Conservation (phyloP, 768 basidiomycete species). For the Tricholoma furcatifolium region DNA sequence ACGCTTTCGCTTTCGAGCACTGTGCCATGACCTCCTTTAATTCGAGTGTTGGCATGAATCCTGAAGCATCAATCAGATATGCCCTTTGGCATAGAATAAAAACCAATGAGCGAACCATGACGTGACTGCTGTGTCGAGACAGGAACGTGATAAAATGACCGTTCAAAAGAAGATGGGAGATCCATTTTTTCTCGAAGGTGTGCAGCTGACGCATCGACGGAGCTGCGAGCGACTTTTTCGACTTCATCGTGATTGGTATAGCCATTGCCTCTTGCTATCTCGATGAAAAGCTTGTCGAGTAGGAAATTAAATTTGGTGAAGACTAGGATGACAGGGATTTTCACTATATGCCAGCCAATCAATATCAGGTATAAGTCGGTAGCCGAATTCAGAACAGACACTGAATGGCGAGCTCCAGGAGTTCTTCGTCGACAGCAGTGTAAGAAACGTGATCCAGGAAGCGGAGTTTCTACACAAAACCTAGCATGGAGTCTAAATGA, state of each 20-base stretch:
- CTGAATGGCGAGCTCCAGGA: background rate
- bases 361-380: background rate
- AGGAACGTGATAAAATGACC: background rate
- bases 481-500: background rate
- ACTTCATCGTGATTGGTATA: background rate
- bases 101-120: background rate
- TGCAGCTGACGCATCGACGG: background rate
- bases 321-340: background rate
- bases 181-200: background rate
- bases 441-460: background rate
- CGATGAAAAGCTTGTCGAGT: background rate
- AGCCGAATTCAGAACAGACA: background rate
- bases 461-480: constrained; percentile 5
- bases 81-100: background rate
- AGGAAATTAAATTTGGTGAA: too few relatives aligned
- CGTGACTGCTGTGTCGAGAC: background rate
- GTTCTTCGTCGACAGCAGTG: background rate
- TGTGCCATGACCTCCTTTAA: too few relatives aligned
- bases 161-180: background rate
- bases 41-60: too few relatives aligned
- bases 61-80: background rate
- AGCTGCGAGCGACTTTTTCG: background rate
- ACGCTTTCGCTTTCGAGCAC: background rate
- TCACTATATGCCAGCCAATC: background rate
- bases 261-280: background rate